These are phyloP conservation scores for Aspergillus sclerotioniger DNA, from an alignment of 495 filamentous ascomycete species.

Conservation along the genomic window DNA sequence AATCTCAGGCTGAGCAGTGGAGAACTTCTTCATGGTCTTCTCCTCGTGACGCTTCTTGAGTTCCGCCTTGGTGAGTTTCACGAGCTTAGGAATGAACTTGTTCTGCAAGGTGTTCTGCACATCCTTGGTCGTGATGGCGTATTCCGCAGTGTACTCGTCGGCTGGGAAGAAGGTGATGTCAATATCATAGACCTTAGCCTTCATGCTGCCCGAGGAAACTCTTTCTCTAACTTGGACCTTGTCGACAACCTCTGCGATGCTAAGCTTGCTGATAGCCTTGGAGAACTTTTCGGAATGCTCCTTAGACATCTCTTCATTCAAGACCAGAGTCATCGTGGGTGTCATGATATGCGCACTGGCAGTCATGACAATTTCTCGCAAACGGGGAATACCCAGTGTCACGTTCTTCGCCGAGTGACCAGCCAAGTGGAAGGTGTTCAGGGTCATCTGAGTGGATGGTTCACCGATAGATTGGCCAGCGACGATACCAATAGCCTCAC, in stretches of 20 bases:
- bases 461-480: slow-evolving; percentile 96
- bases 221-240: slow-evolving; percentile 75
- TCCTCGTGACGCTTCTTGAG: slow-evolving; percentile 72
- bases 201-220: slow-evolving; percentile 61
- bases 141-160: slow-evolving; percentile 77
- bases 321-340: slow-evolving; percentile 83
- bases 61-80: slow-evolving; percentile 66
- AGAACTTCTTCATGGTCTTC: slow-evolving; percentile 56
- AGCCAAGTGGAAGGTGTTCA: slow-evolving; percentile 99
- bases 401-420: slow-evolving; percentile 98
- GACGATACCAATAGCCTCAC: slow-evolving; percentile 96
- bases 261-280: slow-evolving; percentile 88
- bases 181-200: slow-evolving; percentile 83
- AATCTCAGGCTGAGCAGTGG: slow-evolving; percentile 73
- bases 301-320: slow-evolving; percentile 68
- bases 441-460: slow-evolving; percentile 98
- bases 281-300: slow-evolving; percentile 76
- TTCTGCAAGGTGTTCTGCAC: slow-evolving; percentile 75
- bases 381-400: slow-evolving; percentile 93
- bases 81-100: slow-evolving; percentile 70
- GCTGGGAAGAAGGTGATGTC: slow-evolving; percentile 79
- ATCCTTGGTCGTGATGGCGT: slow-evolving; percentile 75
- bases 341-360: slow-evolving; percentile 85
- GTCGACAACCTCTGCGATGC: slow-evolving; percentile 81
- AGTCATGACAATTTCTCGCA: slow-evolving; percentile 98